Percentiles rank a stretch among this genome's conserved stretches.
Conservation (phyloP, 495 filamentous ascomycete genomes). For the Bacidia rubella region DNA sequence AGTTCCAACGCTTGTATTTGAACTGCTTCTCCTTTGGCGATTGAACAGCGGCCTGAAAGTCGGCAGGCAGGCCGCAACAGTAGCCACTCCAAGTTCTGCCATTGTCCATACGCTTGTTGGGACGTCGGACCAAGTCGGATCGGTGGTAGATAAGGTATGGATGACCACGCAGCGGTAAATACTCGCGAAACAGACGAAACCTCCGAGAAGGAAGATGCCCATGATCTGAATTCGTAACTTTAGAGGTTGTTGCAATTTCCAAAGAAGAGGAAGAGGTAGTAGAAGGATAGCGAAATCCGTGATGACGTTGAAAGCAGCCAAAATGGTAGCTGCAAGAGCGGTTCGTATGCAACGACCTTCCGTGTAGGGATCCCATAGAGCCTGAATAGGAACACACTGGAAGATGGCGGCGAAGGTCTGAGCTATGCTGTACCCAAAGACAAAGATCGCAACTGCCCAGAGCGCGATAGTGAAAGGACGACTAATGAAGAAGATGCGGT, state of each 20-base stretch:
- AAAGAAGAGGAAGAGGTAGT: constrained; percentile 21
- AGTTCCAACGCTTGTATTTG: not conserved
- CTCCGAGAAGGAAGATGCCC: constrained; percentile 7
- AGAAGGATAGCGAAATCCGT: constrained; percentile 23
- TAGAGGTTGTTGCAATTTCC: constrained; percentile 18
- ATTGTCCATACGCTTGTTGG: constrained; percentile 30
- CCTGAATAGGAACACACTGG: constrained; percentile 2
- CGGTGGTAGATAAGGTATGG: constrained; percentile 3
- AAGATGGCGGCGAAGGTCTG: constrained; percentile 2
- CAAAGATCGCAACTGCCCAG: constrained; percentile 24
- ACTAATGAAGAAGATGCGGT: constrained; percentile 25
- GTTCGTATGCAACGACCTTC: constrained; percentile 20
- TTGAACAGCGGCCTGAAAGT: constrained; percentile 16
- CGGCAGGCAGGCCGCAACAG: constrained; percentile 32
- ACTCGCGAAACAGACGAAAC: constrained; percentile 18
- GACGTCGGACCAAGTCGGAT: constrained; percentile 21
- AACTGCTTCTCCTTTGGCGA: not conserved
- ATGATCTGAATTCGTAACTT: constrained; percentile 18
- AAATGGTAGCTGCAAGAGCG: constrained; percentile 15
- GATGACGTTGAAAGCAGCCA: constrained; percentile 20
- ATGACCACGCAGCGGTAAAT: constrained; percentile 16
- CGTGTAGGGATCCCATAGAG: constrained; percentile 2
- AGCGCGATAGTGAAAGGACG: constrained; percentile 22
- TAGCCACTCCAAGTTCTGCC: constrained; percentile 31
- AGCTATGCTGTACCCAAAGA: constrained; percentile 19